Evolutionary conservation across 768 basidiomycete genomes (phyloP).

Genomic region (Mycena olivaceomarginata): DNA sequence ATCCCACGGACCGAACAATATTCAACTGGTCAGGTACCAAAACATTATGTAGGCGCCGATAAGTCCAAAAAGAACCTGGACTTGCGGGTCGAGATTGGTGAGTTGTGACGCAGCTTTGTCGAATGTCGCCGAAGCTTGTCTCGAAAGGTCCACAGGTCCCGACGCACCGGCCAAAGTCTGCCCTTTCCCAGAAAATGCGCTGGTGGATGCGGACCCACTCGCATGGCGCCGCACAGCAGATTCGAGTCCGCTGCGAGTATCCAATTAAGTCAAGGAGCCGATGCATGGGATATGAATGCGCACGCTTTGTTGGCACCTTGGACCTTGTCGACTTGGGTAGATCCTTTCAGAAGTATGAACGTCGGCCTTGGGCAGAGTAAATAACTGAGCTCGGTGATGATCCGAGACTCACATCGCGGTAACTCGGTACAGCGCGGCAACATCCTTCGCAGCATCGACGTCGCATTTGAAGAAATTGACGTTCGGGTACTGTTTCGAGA

Average conservation of each 20-base stretch:
- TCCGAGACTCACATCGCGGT: constrained; percentile 78
- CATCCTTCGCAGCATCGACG: constrained; percentile 82
- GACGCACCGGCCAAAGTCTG: constrained; percentile 79
- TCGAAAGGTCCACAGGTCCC: constrained; percentile 57
- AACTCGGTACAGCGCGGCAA: constrained; percentile 77
- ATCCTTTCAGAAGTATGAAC: constrained; percentile 85
- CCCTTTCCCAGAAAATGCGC: constrained; percentile 83
- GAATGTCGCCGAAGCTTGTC: constrained; percentile 60
- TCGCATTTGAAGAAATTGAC: constrained; percentile 93
- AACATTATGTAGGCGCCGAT: constrained; percentile 79
- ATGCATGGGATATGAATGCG: constrained; percentile 45
- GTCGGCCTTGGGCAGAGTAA: constrained; percentile 77
- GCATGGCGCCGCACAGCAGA: constrained; percentile 74
- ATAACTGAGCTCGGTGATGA: neutral
- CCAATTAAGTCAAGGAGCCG: neutral
- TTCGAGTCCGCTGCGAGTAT: constrained; percentile 72
- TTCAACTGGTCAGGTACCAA: constrained; percentile 65
- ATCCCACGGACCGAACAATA: no score
- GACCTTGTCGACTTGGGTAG: constrained; percentile 80
- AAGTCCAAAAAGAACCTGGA: constrained; percentile 76
- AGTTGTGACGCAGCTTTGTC: constrained; percentile 61
- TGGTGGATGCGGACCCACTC: constrained; percentile 55
- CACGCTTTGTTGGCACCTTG: constrained; percentile 83
- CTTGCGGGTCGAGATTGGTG: constrained; percentile 77
- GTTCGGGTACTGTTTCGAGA: constrained; percentile 79